phyloP scores from a whole-genome alignment of 176 grass and related monocot species.

The Bonia amplexicaulis region DNA sequence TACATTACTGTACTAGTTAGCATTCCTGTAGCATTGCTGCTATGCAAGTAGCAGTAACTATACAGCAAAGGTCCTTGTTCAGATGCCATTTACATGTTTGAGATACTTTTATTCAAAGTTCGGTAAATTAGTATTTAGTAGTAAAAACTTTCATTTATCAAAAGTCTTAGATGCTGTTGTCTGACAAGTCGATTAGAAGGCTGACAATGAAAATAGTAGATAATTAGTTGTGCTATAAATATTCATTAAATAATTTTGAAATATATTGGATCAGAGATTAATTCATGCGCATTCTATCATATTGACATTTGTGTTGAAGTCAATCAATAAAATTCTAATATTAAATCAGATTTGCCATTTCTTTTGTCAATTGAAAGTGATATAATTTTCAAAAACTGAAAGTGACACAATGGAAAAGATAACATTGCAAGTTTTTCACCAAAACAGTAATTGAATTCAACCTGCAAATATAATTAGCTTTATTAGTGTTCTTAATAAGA shows the following conservation, averaged over 20 bases:
- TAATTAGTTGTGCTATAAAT: neutral
- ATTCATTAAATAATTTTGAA: neutral
- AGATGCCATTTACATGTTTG: neutral
- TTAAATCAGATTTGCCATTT: neutral
- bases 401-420: slow-evolving; percentile 2
- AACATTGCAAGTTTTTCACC: neutral
- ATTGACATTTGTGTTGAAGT: slow-evolving; percentile 20
- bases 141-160: neutral
- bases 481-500: neutral
- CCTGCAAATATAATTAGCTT: neutral
- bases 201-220: neutral
- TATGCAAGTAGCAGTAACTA: neutral
- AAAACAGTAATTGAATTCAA: neutral
- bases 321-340: neutral
- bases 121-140: neutral
- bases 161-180: neutral
- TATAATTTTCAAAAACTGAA: neutral
- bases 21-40: neutral
- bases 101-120: neutral
- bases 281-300: neutral
- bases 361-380: slow-evolving; percentile 13
- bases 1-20: slow-evolving; percentile 2
- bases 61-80: neutral
- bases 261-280: neutral
- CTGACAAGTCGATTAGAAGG: slow-evolving; percentile 8